Conservation (phyloP, 2,329 filamentous ascomycete genomes). For the Lomentospora prolificans region DNA sequence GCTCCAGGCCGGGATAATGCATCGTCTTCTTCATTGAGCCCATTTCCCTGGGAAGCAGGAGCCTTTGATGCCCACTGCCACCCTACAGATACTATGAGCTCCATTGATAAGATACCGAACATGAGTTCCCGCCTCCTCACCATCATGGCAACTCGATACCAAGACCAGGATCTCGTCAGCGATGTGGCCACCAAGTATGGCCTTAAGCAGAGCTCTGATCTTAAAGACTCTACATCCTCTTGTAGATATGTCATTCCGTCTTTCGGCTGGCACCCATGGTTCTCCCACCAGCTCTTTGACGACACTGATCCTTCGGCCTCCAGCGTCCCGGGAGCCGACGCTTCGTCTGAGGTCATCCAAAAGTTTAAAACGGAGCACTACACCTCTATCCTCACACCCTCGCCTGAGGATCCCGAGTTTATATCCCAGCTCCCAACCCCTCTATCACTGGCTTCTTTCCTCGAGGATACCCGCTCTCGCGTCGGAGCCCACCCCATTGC, state of each 20-base stretch:
- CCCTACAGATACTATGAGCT: slow-evolving; percentile 66
- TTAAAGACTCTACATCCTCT: not conserved
- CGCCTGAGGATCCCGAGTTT: slow-evolving; percentile 34
- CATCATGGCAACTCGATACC: slow-evolving; percentile 65
- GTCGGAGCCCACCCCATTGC: slow-evolving; percentile 51
- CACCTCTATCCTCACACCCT: slow-evolving; percentile 50
- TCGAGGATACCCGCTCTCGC: slow-evolving; percentile 43
- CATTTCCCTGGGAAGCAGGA: slow-evolving; percentile 61
- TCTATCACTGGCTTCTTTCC: slow-evolving; percentile 45
- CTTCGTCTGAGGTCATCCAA: slow-evolving; percentile 25
- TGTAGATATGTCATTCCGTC: slow-evolving; percentile 43
- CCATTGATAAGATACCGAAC: slow-evolving; percentile 42
- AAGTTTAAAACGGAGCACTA: slow-evolving; percentile 50
- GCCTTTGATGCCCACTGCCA: slow-evolving; percentile 77
- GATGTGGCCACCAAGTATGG: slow-evolving; percentile 48
- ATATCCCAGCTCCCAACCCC: slow-evolving; percentile 48
- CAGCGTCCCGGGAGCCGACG: not conserved
- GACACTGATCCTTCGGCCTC: slow-evolving; percentile 26
- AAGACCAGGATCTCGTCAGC: slow-evolving; percentile 67
- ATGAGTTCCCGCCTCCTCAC: slow-evolving; percentile 61
- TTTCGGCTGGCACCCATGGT: slow-evolving; percentile 89
- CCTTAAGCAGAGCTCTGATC: slow-evolving; percentile 19
- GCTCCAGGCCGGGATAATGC: not conserved
- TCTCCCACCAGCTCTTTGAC: slow-evolving; percentile 66
- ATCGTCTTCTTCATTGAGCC: slow-evolving; percentile 6